A percentile compares a stretch with the other conserved stretches of the same genome.
These are phyloP conservation scores for Chrysoporthe austroafricana DNA, from an alignment of 2,329 filamentous ascomycete species.

Conservation along the genomic window DNA sequence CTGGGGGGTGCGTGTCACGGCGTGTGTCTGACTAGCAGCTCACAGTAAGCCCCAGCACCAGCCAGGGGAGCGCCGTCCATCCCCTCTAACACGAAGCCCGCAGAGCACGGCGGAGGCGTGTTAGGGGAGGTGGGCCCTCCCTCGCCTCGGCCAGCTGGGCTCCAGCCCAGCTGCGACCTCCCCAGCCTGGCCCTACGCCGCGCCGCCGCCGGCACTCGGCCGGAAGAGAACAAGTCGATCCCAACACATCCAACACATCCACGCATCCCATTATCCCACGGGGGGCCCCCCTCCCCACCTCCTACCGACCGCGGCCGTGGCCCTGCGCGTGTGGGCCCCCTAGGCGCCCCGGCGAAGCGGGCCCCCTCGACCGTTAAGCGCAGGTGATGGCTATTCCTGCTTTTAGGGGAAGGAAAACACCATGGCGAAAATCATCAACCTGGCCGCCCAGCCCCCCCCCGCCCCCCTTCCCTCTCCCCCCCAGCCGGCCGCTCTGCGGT, in stretches of 20 bases:
- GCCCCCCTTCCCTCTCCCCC: background rate
- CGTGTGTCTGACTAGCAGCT: background rate
- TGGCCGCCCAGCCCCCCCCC: background rate
- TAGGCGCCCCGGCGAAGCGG: background rate
- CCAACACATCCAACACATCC: too few relatives aligned
- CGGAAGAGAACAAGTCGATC: too few relatives aligned
- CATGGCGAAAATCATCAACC: background rate
- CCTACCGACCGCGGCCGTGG: background rate
- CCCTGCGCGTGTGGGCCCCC: background rate
- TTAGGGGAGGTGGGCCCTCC: background rate
- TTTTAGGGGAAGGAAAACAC: constrained; percentile 20
- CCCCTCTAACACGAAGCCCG: background rate
- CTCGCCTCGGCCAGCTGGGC: background rate
- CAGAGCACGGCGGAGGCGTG: background rate
- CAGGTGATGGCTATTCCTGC: constrained; percentile 24
- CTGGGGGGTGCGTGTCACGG: background rate
- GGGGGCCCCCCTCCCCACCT: too few relatives aligned
- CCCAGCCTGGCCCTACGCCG: background rate
- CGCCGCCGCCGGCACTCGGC: too few relatives aligned
- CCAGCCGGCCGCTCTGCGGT: background rate
- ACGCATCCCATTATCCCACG: too few relatives aligned
- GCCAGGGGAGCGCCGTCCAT: background rate
- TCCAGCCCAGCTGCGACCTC: background rate
- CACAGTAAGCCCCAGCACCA: too few relatives aligned
- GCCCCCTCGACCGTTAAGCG: constrained; percentile 16